phyloP scores from a whole-genome alignment of 352 stramenopile species.

The Globisporangium viniferum region DNA sequence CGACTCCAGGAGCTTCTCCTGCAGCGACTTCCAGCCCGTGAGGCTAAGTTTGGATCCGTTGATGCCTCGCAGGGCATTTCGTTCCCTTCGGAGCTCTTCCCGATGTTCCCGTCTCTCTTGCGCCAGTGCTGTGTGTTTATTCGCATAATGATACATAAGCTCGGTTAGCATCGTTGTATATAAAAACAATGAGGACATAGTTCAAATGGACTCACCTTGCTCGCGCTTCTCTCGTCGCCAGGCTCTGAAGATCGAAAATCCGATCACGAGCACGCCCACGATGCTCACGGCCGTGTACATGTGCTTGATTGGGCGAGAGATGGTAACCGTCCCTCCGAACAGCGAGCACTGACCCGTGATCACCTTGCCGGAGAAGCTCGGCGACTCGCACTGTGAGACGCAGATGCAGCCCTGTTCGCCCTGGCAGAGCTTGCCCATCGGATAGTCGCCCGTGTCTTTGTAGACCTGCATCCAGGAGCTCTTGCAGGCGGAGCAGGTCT shows the following conservation, averaged over 20 bases:
- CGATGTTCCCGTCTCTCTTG: neutral
- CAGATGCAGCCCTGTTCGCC: conserved; percentile 26
- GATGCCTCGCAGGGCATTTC: conserved; percentile 9
- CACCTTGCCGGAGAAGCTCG: conserved; percentile 11
- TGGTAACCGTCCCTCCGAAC: neutral
- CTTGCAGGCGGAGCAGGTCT: conserved; percentile 22
- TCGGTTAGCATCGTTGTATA: neutral
- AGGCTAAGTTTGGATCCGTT: conserved; percentile 32
- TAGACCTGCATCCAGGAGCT: conserved; percentile 23
- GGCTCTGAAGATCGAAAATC: conserved; percentile 4
- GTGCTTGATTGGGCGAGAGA: neutral
- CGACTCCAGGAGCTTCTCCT: conserved; percentile 32
- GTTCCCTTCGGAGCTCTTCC: conserved; percentile 6
- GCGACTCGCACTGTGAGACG: conserved; percentile 14
- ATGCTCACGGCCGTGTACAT: conserved; percentile 7
- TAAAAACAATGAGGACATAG: neutral
- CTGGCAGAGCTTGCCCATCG: conserved; percentile 6
- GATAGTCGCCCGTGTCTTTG: conserved; percentile 11
- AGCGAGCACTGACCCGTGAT: conserved; percentile 18
- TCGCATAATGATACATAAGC: neutral
- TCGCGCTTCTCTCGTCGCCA: conserved; percentile 8
- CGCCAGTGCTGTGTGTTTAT: neutral
- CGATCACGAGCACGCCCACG: conserved; percentile 6
- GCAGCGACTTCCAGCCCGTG: conserved; percentile 46
- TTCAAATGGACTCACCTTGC: conserved; percentile 1